Conservation (phyloP, 2,329 filamentous ascomycete genomes). For the Hypomyces rosellus region DNA sequence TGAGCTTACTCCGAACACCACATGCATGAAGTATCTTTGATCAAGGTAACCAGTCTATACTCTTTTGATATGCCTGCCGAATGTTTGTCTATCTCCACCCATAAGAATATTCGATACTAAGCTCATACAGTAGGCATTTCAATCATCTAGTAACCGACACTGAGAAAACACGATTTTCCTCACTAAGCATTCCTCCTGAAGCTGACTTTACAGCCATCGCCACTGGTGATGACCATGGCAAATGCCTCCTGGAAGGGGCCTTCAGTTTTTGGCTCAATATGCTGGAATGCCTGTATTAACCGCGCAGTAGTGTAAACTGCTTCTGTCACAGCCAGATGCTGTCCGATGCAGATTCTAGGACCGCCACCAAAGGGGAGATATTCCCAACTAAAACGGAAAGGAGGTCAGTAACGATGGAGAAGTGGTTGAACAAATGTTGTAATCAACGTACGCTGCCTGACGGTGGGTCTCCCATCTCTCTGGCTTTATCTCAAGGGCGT, state of each 20-base stretch:
- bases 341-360: not conserved
- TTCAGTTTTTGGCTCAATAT: not conserved
- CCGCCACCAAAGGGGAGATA: conserved; percentile 30
- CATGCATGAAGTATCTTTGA: no score
- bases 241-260: not conserved
- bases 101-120: no score
- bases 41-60: no score
- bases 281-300: not conserved
- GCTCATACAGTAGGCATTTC: no score
- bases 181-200: not conserved
- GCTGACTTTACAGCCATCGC: not conserved
- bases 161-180: no score
- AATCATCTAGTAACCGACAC: no score
- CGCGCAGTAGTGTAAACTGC: not conserved
- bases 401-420: no score
- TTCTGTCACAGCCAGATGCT: not conserved
- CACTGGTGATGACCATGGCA: not conserved
- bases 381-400: conserved; percentile 34
- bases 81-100: no score
- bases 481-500: conserved; percentile 65
- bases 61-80: no score
- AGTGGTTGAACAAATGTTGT: no score
- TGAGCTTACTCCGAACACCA: no score
- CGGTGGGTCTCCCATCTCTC: conserved; percentile 57
- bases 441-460: no score